Evolutionary conservation across 257 asterid species (phyloP).

Genomic region (Phtheirospermum japonicum): DNA sequence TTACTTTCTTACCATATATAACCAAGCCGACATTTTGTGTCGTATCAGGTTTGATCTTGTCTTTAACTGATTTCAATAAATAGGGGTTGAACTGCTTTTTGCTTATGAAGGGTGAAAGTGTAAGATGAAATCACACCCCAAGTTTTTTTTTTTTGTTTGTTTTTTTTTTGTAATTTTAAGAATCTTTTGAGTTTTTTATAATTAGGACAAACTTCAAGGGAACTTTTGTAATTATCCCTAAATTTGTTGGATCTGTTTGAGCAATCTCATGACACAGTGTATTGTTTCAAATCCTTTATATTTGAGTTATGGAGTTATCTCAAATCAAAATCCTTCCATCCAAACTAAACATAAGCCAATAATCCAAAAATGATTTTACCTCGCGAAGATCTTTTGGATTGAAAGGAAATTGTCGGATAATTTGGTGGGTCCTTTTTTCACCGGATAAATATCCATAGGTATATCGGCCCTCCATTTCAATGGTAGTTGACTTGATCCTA

Average conservation of each 20-base stretch:
- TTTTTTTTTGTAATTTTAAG: too few relatives aligned
- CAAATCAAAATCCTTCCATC: background rate
- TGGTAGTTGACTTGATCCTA: slow-evolving; percentile 84
- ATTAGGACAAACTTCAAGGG: too few relatives aligned
- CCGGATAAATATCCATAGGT: slow-evolving; percentile 93
- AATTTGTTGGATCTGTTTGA: too few relatives aligned
- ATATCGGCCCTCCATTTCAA: slow-evolving; percentile 86
- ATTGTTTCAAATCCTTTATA: too few relatives aligned
- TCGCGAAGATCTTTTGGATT: slow-evolving; percentile 95
- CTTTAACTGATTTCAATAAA: too few relatives aligned
- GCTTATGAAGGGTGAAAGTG: background rate
- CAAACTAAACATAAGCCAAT: background rate
- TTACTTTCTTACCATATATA: too few relatives aligned
- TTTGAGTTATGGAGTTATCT: background rate
- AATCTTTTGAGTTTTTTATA: too few relatives aligned
- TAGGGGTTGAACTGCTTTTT: background rate
- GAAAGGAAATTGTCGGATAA: slow-evolving; percentile 94
- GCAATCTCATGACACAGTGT: too few relatives aligned
- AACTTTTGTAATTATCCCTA: too few relatives aligned
- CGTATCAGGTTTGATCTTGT: too few relatives aligned
- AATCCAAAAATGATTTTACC: slow-evolving; percentile 37
- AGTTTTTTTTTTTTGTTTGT: too few relatives aligned
- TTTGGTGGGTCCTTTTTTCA: slow-evolving; percentile 96
- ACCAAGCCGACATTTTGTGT: too few relatives aligned
- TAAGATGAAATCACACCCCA: background rate